Evolutionary conservation across 83 land plant species (phyloP), one percentile per base, ranked within the genome.

Genomic region (Diphasiastrum complanatum): DNA sequence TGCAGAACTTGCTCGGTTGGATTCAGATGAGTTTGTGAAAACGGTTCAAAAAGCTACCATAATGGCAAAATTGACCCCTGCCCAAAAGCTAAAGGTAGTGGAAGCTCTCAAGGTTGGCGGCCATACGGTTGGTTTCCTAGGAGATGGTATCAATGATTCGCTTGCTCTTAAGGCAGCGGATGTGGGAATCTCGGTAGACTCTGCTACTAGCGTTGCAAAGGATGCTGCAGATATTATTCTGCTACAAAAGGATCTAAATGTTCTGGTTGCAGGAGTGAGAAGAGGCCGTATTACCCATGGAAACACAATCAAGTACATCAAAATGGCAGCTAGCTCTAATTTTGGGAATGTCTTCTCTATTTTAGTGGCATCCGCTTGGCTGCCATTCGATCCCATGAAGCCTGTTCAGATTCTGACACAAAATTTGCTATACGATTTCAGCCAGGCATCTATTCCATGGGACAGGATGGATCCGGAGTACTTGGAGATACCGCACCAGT

Each of bases 141-240:
- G 84, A n/a, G 84, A 81, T 47, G 84, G 84, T 5, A 67, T 77
- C 6, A 81, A 81, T 59, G 84, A 81, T 52, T 66, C 80, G 23
- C 66, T 73, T 10, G 84, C 80, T 23, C 47, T 81, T 41, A 76
- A 73, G 41, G 84, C 72, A 19, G 84, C 84, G 3, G 70, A 81
- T 77, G 84, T 81, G 2, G 84, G 84, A 4, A 81, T 81, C 45
- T 77, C 84, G 26, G 84, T 81, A 14, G 84, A 81, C 31, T 73
- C 80, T 0, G 84, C 77, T 31, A 76, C 75, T 30, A 57, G 74
- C 6, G 74, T 74, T 22, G 80, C 84, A 6, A 81, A 77, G 47
- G 75, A 81, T 52, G 45, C 64, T 19, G 68, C 84, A 1, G 80
- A 77, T 16, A 81, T 81, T 20, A 77, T 81, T 20, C 68, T 81